These are phyloP conservation scores for Diplodia scrobiculata DNA, from an alignment of 2,329 filamentous ascomycete species.

Conservation along the genomic window DNA sequence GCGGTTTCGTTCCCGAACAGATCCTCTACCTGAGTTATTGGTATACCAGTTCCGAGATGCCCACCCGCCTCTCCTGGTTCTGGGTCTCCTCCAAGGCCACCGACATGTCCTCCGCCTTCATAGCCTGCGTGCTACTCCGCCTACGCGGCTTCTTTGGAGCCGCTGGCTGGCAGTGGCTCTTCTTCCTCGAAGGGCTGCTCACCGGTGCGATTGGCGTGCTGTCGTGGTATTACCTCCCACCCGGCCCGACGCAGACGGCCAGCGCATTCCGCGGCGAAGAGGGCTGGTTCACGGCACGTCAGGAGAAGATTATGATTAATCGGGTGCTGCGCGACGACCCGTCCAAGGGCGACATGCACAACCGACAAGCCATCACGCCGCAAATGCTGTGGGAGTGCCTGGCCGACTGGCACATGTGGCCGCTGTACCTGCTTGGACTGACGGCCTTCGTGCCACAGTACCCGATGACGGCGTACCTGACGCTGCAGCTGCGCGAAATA, in stretches of 20 bases:
- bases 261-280: conserved; percentile 59
- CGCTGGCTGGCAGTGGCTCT: conserved; percentile 61
- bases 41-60: conserved; percentile 71
- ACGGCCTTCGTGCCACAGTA: conserved; percentile 41
- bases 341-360: conserved; percentile 59
- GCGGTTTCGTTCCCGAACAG: conserved; percentile 63
- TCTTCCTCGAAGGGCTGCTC: conserved; percentile 47
- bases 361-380: conserved; percentile 55
- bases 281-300: conserved; percentile 66
- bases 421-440: conserved; percentile 56
- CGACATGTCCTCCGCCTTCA: conserved; percentile 59
- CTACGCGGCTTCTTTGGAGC: conserved; percentile 54
- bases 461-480: conserved; percentile 46
- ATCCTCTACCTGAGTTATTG: conserved; percentile 73
- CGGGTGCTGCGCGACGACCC: conserved; percentile 60
- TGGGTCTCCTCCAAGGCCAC: conserved; percentile 67
- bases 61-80: conserved; percentile 67
- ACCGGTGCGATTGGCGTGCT: conserved; percentile 44
- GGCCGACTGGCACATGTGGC: conserved; percentile 59
- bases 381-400: conserved; percentile 55
- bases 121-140: conserved; percentile 59
- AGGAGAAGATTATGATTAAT: conserved; percentile 71
- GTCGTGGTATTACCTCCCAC: conserved; percentile 46
- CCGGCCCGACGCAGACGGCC: conserved; percentile 63
- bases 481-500: conserved; percentile 44